Conservation (phyloP, 2,329 filamentous ascomycete species). For the Talaromyces sp. region DNA sequence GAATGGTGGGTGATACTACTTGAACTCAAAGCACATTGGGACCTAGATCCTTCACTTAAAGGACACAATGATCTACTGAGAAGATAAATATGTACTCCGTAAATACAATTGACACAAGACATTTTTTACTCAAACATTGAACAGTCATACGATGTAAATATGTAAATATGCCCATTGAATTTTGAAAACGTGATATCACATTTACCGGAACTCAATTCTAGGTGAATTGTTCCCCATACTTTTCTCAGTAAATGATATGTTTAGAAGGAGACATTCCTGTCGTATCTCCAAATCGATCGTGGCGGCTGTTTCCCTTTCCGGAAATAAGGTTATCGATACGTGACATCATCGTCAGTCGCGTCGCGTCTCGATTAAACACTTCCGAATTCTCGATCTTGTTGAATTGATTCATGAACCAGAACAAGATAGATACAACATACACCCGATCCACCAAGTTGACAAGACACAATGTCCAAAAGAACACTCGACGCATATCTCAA, state of each 20-base stretch:
- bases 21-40: no score
- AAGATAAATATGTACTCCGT: background rate
- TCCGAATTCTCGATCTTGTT: background rate
- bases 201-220: background rate
- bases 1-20: no score
- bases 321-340: conserved; percentile 1
- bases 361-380: background rate
- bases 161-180: background rate
- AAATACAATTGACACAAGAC: background rate
- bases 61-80: no score
- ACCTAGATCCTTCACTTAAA: no score
- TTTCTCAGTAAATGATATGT: background rate
- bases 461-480: conserved; percentile 48
- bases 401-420: background rate
- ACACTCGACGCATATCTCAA: conserved; percentile 69
- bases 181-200: background rate
- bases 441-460: background rate
- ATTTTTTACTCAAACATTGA: background rate
- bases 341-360: conserved; percentile 8
- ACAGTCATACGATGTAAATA: background rate
- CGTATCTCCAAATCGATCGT: background rate
- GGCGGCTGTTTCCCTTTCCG: background rate
- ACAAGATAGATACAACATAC: background rate
- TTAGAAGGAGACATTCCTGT: background rate
- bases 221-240: background rate